These are phyloP conservation scores for Trichoderma guizhouense DNA, from an alignment of 2,329 filamentous ascomycete genomes.

Conservation along the genomic window DNA sequence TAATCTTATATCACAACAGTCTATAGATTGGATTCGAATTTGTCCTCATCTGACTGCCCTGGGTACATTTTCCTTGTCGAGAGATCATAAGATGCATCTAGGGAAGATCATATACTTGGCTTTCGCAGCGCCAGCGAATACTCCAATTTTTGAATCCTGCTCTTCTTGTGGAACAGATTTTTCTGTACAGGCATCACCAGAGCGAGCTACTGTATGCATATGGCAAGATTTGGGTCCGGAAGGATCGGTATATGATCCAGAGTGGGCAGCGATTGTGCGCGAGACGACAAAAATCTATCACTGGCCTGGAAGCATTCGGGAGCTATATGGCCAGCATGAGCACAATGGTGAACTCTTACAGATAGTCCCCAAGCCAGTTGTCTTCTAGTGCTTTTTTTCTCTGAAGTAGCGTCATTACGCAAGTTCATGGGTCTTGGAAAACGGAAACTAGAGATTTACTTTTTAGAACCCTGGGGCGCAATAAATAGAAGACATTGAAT, in stretches of 20 bases:
- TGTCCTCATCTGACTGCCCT: neutral
- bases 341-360: neutral
- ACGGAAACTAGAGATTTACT: too few species aligned
- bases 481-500: too few species aligned
- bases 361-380: neutral
- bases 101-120: neutral
- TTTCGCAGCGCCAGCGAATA: neutral
- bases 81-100: neutral
- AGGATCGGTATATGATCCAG: neutral
- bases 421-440: too few species aligned
- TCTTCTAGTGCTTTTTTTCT: too few species aligned
- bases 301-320: neutral
- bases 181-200: neutral
- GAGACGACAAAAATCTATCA: neutral
- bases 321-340: constrained; percentile 11
- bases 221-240: constrained; percentile 4
- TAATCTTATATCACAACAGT: neutral
- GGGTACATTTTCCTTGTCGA: neutral
- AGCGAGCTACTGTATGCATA: neutral
- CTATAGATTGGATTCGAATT: neutral
- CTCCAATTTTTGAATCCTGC: neutral
- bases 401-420: too few species aligned
- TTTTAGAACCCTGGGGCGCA: too few species aligned
- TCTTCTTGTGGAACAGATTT: neutral
- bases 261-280: neutral